Evolutionary conservation across 2,329 filamentous ascomycete species (phyloP), one percentile per base, ranked within the genome.

Genomic region (Elsinoe fawcettii): DNA sequence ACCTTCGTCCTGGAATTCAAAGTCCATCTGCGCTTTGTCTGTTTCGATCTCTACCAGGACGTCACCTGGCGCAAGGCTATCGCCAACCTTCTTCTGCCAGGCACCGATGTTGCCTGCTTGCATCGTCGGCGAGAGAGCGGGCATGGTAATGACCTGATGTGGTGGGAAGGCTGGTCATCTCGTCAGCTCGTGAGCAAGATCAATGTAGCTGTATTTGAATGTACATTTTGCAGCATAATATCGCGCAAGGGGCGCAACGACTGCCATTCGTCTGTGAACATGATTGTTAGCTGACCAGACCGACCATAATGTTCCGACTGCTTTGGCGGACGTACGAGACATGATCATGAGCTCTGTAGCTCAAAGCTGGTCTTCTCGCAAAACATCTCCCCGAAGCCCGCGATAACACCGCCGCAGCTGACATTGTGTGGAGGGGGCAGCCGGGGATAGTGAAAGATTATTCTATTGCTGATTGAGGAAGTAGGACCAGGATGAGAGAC

Each of bases 1-100:
- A 79, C 92, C 93, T 72, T 97, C 93, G 70, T 99, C 93, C 76
- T 99, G 93, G 77, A 95, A 97, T 76, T 99, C 93, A 73, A 99
- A 97, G 79, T 99, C 93, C 93, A 99, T 99, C 79, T 97, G 93
- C 63, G 93, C 93, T 82, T 99, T 99, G 77, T 99, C 93, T 67
- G 93, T 99, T 82, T 99, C 93, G 51, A 63, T 63, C 80, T 96
- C 91, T 65, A 96, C 91, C 66, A 99, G 78, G 47, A 99, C 93
- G 72, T 99, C 93, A 72, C 93, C 93, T 55, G 95, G 91, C 59
- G 83, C 78, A 73, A 99, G 85, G 62, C 79, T 70, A 74, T 99
- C 93, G 70, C 93, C 93, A 64, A 85, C 80, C 79, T 96, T 95
- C 83, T 97, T 99, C 79, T 97, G 90, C 93, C 93, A 99, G 63